Base-by-base conservation (phyloP, 1,139 yeast genomes). In the Arxiozyma telluris region DNA sequence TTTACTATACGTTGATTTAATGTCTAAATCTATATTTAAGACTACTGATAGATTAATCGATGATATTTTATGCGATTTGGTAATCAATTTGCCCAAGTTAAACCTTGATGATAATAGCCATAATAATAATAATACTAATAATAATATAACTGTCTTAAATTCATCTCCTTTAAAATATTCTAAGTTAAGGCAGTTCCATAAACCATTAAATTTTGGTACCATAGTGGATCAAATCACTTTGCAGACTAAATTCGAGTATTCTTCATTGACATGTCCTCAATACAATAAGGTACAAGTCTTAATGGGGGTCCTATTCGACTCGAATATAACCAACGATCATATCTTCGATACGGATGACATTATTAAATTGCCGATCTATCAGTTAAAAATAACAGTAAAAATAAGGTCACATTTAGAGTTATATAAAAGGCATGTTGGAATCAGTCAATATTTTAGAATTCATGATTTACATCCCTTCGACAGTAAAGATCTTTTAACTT, bases 41-140 rank as follows among this genome's bases (percentile, higher is more conserved):
- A 83, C 91, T 0, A 70, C 83, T 30, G 84, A 84, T 61, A 72
- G 93, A 52, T 73, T 85, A 38, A 61, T 84, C 34, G 89, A 84
- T 64, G 93, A 85, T 62, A 65, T 84, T 45, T 73, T 78, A 30
- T 61, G 64, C 12, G 72, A 68, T 51, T 45, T 68, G 21, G 43
- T 59, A 4, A 64, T 64, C 44, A 49, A 64, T 15, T 6, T 34
- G 12, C 39, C 39, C 6, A 15, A 34, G 17, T 34, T 34, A 34
- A 34, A 34, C 39, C 9, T 15, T 34, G 39, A 34, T 34, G 17
- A 34, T 12, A 6, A 12, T 3, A 44, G 57, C 17, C 20, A 27
- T 41, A 44, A 12, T 3, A 44, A 57, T n/a, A 27, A 27, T 41
- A 44, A 41, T 20, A 41, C 41, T 22, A 18, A 41, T 21, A 30